These are phyloP conservation scores for Eucalyptus erythrocorys DNA, from an alignment of 345 rosid species.

Conservation along the genomic window DNA sequence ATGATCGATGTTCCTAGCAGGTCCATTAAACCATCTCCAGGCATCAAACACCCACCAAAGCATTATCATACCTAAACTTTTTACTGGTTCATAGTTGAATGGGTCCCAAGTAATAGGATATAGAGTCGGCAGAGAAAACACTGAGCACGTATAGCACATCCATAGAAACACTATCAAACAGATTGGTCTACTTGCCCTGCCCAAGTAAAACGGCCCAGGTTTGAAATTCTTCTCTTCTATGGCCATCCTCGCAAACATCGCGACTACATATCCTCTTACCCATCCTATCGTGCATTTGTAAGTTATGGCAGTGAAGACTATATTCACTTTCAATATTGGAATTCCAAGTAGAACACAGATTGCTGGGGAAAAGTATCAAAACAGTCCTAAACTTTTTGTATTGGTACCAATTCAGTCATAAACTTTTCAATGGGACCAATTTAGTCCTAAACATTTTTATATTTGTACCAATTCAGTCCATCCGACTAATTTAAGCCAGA, in stretches of 20 bases:
- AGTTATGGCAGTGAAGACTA: slow-evolving; percentile 47
- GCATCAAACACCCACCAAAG: slow-evolving; percentile 46
- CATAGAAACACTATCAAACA: slow-evolving; percentile 40
- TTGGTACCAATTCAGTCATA: no score
- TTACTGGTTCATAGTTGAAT: slow-evolving; percentile 52
- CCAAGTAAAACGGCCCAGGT: slow-evolving; percentile 49
- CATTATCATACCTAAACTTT: slow-evolving; percentile 28
- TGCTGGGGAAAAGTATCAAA: no score
- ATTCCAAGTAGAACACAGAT: slow-evolving; percentile 40
- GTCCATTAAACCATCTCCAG: slow-evolving; percentile 51
- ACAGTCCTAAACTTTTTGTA: no score
- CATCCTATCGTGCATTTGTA: slow-evolving; percentile 51
- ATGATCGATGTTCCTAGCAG: slow-evolving; percentile 36
- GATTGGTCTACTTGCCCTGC: slow-evolving; percentile 36
- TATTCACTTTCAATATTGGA: slow-evolving; percentile 36
- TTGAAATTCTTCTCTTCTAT: slow-evolving; percentile 42
- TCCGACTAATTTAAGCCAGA: no score
- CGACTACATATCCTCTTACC: slow-evolving; percentile 52
- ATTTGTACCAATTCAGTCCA: no score
- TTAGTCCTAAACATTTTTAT: no score
- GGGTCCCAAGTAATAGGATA: slow-evolving; percentile 36
- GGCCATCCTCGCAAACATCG: slow-evolving; percentile 43
- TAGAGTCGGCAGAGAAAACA: slow-evolving; percentile 37
- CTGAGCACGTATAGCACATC: slow-evolving; percentile 51
- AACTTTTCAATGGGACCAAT: no score